Evolutionary conservation across 2,329 filamentous ascomycete genomes (phyloP).

Genomic region (Coniella lustricola): DNA sequence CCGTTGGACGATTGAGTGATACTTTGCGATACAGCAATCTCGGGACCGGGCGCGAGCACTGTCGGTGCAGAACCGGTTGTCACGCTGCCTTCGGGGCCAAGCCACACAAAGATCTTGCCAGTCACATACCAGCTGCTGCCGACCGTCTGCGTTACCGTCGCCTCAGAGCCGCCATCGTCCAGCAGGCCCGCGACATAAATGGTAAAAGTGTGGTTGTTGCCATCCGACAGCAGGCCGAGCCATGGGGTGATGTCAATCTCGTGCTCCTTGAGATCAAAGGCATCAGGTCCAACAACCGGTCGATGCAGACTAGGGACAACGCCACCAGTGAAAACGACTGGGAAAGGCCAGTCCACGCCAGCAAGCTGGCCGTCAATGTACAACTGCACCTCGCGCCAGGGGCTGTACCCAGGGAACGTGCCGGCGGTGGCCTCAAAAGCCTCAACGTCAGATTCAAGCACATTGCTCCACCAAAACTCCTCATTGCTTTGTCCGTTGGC

Average conservation of each 20-base stretch:
- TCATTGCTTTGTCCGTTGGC: conserved; percentile 70
- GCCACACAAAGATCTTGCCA: conserved; percentile 76
- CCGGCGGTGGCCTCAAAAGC: conserved; percentile 53
- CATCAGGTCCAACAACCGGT: conserved; percentile 70
- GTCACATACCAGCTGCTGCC: conserved; percentile 68
- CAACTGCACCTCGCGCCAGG: conserved; percentile 73
- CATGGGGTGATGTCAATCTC: conserved; percentile 79
- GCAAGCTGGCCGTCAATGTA: conserved; percentile 66
- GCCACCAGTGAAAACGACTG: conserved; percentile 75
- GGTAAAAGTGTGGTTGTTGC: conserved; percentile 56
- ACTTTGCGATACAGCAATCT: conserved; percentile 42
- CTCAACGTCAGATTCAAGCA: conserved; percentile 52
- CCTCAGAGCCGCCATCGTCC: conserved; percentile 42
- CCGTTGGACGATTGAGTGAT: conserved; percentile 41
- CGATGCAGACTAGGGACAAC: conserved; percentile 70
- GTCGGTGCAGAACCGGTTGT: conserved; percentile 41
- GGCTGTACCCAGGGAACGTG: conserved; percentile 57
- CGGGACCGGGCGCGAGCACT: conserved; percentile 30
- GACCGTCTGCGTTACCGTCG: conserved; percentile 46
- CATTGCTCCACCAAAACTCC: conserved; percentile 83
- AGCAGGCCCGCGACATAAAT: conserved; percentile 61
- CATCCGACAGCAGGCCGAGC: conserved; percentile 62
- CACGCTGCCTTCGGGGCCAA: conserved; percentile 43
- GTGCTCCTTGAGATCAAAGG: conserved; percentile 71
- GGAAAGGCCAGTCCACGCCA: conserved; percentile 75